A percentile compares a stretch with the other conserved stretches of the same genome.
phyloP scores from a whole-genome alignment of 2,329 filamentous ascomycete genomes.

The Aspergillus unguis region DNA sequence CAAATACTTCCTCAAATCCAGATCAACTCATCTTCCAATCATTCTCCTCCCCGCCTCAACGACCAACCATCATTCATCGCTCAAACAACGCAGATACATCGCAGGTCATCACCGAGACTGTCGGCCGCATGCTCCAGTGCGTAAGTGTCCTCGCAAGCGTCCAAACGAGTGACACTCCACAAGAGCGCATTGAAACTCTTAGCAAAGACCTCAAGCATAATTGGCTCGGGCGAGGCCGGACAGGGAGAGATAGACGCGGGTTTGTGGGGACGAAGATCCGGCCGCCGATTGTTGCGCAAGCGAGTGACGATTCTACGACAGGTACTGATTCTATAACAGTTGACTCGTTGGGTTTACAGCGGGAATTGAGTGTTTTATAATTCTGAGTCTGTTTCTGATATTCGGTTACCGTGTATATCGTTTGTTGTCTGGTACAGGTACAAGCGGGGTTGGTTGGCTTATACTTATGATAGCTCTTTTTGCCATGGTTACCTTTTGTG shows the following conservation, averaged over 20 bases:
- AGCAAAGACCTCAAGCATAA: slow-evolving; percentile 90
- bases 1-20: slow-evolving; percentile 66
- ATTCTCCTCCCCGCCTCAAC: slow-evolving; percentile 38
- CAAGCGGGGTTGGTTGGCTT: slow-evolving; percentile 6
- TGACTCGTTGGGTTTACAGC: slow-evolving; percentile 17
- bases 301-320: slow-evolving; percentile 26
- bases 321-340: slow-evolving; percentile 8
- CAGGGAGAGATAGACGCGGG: slow-evolving; percentile 81
- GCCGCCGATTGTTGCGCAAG: slow-evolving; percentile 28
- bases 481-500: not conserved
- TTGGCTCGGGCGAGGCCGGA: slow-evolving; percentile 87
- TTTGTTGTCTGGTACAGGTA: slow-evolving; percentile 18
- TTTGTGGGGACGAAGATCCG: slow-evolving; percentile 70
- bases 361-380: slow-evolving; percentile 32
- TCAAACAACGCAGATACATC: slow-evolving; percentile 46
- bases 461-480: not conserved
- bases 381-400: slow-evolving; percentile 7
- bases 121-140: slow-evolving; percentile 93
- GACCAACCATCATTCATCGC: slow-evolving; percentile 34
- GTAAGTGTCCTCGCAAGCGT: slow-evolving; percentile 83
- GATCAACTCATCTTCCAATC: slow-evolving; percentile 44
- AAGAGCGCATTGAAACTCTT: slow-evolving; percentile 76
- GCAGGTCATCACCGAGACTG: slow-evolving; percentile 83
- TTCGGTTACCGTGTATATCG: not conserved
- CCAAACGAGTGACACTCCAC: slow-evolving; percentile 67